Base-by-base conservation (phyloP, 805 yeast genomes). In the Yarrowia sp. region DNA sequence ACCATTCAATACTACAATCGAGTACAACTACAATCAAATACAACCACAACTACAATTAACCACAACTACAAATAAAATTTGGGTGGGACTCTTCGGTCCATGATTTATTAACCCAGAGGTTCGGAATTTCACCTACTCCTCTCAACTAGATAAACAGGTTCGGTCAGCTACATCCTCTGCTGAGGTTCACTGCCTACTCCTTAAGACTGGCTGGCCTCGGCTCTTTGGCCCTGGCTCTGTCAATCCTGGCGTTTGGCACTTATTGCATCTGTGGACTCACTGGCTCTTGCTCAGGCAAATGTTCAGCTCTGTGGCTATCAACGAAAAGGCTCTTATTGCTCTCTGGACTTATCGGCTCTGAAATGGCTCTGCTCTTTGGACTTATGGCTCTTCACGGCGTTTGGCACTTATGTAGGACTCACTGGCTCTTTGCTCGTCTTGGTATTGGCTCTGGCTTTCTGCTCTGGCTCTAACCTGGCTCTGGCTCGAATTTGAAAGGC, bases 121-220 rank as follows among this genome's bases (percentile, higher is more conserved):
- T 41, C 47, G 47, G 32, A 24, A 24, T 41, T 41, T 41, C 47
- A 41, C 47, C 47, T 41, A 41, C 47, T 41, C 47, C 47, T 41
- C 47, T n/a, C n/a, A 19, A 41, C 47, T 41, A 41, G 8, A n/a
- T 41, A 39, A 21, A 39, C 41, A 36, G 47, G 47, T 41, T 41
- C 47, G 47, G 47, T 41, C 47, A 41, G 47, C 14, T 16, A 24
- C 29, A n/a, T 41, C 47, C 47, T 41, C 47, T 14, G 10, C 9
- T n/a, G 47, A 41, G 47, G 47, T 41, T 41, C 47, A 16, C 29
- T 25, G 29, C 47, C 47, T 41, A 41, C 47, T 41, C 47, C 47
- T 41, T 14, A 19, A n/a, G 19, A 41, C 19, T 41, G 18, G 16
- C 32, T 41, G 39, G 39, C 39, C 39, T 18, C 21, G 39, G 39